Evolutionary conservation across 176 grass and related monocot species (phyloP).

Genomic region (Tuctoria greenei): DNA sequence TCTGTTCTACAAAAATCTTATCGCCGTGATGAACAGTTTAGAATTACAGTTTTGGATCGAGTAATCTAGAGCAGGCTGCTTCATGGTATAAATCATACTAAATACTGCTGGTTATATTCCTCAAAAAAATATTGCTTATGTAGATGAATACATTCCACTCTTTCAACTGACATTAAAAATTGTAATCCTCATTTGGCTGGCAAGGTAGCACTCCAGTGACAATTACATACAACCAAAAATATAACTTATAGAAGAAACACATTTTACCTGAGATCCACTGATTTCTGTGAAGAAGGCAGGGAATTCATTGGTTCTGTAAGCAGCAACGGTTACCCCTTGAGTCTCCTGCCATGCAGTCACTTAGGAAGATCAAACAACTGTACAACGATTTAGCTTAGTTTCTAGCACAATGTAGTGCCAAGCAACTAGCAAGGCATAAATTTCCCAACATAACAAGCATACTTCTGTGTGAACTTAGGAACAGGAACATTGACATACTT

Average conservation of each 20-base stretch:
- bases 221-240: no score
- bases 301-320: constrained; percentile 78
- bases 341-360: constrained; percentile 62
- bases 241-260: constrained; percentile 1
- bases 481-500: neutral
- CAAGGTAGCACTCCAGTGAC: no score
- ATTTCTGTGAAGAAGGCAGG: constrained; percentile 84
- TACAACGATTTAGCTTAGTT: neutral
- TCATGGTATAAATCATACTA: neutral
- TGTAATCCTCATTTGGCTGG: no score
- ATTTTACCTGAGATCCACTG: constrained; percentile 79
- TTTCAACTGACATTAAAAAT: no score
- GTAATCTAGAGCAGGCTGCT: neutral
- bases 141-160: no score
- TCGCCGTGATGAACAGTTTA: neutral
- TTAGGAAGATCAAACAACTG: neutral
- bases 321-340: constrained; percentile 87
- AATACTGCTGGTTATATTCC: no score
- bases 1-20: neutral
- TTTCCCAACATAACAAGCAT: neutral
- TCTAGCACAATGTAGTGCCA: neutral
- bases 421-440: neutral
- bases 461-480: neutral
- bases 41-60: neutral
- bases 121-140: no score